Evolutionary conservation across 1,284 basidiomycete genomes (phyloP).

Genomic region (Moesziomyces aphidis): DNA sequence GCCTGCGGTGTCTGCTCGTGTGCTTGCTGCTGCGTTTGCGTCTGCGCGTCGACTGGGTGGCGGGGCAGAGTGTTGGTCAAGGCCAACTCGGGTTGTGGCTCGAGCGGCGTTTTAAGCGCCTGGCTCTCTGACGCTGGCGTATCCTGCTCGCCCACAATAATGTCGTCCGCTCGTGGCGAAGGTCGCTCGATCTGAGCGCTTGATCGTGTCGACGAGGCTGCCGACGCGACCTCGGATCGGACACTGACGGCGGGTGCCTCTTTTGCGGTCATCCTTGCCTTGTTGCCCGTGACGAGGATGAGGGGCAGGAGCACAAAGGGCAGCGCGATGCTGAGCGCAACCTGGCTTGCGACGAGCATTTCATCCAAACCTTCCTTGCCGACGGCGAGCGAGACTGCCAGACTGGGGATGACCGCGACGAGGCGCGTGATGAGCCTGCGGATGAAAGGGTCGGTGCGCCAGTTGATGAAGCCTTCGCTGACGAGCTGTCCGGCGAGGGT

Average conservation of each 20-base stretch:
- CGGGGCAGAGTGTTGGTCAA: too few relatives aligned
- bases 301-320: slow-evolving; percentile 73
- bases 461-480: slow-evolving; percentile 91
- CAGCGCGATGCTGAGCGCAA: slow-evolving; percentile 85
- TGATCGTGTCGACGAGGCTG: slow-evolving; percentile 12
- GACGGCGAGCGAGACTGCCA: slow-evolving; percentile 80
- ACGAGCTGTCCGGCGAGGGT: slow-evolving; percentile 92
- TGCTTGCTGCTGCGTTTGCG: background rate
- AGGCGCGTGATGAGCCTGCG: slow-evolving; percentile 85
- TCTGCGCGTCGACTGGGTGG: background rate
- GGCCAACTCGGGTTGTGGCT: background rate
- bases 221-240: background rate
- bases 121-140: too few relatives aligned
- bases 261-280: slow-evolving; percentile 45
- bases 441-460: slow-evolving; percentile 84
- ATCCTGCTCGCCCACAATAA: too few relatives aligned
- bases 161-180: too few relatives aligned
- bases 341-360: slow-evolving; percentile 88
- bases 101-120: background rate
- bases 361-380: slow-evolving; percentile 82
- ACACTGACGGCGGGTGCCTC: slow-evolving; percentile 6
- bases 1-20: background rate
- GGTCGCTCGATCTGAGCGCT: slow-evolving; percentile 4
- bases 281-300: slow-evolving; percentile 54
- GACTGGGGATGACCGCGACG: slow-evolving; percentile 86